These are phyloP conservation scores for Antrodiella citrinella DNA, from an alignment of 768 basidiomycete genomes.

Conservation along the genomic window DNA sequence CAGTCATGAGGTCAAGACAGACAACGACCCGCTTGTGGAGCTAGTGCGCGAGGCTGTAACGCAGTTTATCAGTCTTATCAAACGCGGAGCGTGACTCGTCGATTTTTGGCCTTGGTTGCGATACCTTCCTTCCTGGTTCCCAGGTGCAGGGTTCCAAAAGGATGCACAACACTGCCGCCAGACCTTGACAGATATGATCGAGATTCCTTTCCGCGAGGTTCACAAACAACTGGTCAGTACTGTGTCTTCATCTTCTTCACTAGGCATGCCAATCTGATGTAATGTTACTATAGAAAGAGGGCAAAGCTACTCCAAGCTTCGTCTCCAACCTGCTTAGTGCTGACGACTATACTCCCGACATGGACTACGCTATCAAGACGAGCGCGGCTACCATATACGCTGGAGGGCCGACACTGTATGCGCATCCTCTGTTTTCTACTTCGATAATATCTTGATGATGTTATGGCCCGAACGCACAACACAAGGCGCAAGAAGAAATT, in stretches of 20 bases:
- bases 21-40: background rate
- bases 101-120: background rate
- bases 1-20: background rate
- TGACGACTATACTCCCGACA: background rate
- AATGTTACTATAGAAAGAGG: background rate
- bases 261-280: too few relatives aligned
- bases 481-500: background rate
- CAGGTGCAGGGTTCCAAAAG: background rate
- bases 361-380: background rate
- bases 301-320: background rate
- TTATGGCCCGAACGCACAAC: background rate
- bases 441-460: background rate
- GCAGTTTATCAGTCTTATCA: background rate
- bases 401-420: background rate
- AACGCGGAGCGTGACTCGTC: background rate
- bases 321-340: background rate
- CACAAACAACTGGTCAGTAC: background rate
- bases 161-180: background rate
- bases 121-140: background rate
- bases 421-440: background rate
- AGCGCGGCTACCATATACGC: background rate
- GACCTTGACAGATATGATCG: background rate
- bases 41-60: background rate
- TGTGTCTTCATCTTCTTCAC: background rate
- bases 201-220: background rate